These are phyloP conservation scores for Trichoderma arundinaceum DNA, from an alignment of 2,329 filamentous ascomycete genomes.

Conservation along the genomic window DNA sequence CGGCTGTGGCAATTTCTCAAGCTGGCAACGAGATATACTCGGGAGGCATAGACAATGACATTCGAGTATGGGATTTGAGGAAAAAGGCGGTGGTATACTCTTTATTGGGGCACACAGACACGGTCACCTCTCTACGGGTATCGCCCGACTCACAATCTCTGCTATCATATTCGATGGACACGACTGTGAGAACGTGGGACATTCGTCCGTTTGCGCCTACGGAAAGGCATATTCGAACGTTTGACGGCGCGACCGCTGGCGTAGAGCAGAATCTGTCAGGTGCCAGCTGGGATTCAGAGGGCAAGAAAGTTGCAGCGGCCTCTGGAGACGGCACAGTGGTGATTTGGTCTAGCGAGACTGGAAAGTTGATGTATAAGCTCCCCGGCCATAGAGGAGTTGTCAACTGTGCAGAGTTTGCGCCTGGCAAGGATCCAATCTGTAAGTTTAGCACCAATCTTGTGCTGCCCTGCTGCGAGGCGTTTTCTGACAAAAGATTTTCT, in stretches of 20 bases:
- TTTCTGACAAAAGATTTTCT: slow-evolving; percentile 46
- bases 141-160: slow-evolving; percentile 92
- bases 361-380: slow-evolving; percentile 91
- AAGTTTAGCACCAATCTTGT: slow-evolving; percentile 51
- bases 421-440: slow-evolving; percentile 84
- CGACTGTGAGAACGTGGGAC: slow-evolving; percentile 93
- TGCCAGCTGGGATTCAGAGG: slow-evolving; percentile 86
- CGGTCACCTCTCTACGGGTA: slow-evolving; percentile 86
- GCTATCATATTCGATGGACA: slow-evolving; percentile 91
- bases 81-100: slow-evolving; percentile 89
- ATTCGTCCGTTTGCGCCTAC: slow-evolving; percentile 91
- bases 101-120: slow-evolving; percentile 88
- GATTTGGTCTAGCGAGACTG: slow-evolving; percentile 87
- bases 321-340: slow-evolving; percentile 90
- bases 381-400: slow-evolving; percentile 95
- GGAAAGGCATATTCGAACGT: slow-evolving; percentile 82
- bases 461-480: not conserved
- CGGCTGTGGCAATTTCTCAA: slow-evolving; percentile 87
- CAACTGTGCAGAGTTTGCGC: slow-evolving; percentile 91
- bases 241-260: slow-evolving; percentile 87
- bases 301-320: slow-evolving; percentile 85
- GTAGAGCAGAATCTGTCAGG: slow-evolving; percentile 90
- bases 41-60: slow-evolving; percentile 95
- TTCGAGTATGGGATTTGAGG: slow-evolving; percentile 94
- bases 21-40: slow-evolving; percentile 95